phyloP scores from a whole-genome alignment of 805 yeast species.

The Hanseniaspora osmophila region DNA sequence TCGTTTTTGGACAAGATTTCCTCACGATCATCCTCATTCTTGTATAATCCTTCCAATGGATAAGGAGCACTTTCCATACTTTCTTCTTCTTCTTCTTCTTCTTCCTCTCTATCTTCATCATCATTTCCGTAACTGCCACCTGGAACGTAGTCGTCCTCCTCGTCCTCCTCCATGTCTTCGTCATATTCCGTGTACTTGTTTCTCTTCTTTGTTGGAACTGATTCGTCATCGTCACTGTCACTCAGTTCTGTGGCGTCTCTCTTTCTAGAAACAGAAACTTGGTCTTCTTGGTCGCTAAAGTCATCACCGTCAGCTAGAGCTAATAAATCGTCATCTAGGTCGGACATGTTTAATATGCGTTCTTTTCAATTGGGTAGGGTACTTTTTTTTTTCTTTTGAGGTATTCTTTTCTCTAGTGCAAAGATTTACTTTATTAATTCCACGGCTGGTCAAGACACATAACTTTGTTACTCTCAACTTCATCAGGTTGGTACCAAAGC shows the following conservation, averaged over 20 bases:
- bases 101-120: constrained; percentile 24
- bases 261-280: constrained; percentile 15
- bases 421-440: too few relatives aligned
- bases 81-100: constrained; percentile 25
- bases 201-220: constrained; percentile 16
- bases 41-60: constrained; percentile 85
- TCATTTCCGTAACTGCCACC: constrained; percentile 12
- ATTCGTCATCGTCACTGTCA: constrained; percentile 5
- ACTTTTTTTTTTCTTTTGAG: background rate
- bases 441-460: too few relatives aligned
- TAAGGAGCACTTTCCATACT: constrained; percentile 54
- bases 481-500: too few relatives aligned
- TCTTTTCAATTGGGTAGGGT: background rate
- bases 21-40: constrained; percentile 63
- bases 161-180: constrained; percentile 20
- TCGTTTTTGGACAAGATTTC: constrained; percentile 64
- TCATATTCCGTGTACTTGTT: constrained; percentile 21
- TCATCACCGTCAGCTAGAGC: constrained; percentile 82
- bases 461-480: too few relatives aligned
- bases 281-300: constrained; percentile 26
- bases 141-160: constrained; percentile 29
- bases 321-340: constrained; percentile 85
- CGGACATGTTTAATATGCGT: constrained; percentile 41
- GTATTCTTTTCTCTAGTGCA: background rate
- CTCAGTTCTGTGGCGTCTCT: constrained; percentile 17